Evolutionary conservation across 768 basidiomycete species (phyloP).

Genomic region (Rhizopogon vesiculosus): DNA sequence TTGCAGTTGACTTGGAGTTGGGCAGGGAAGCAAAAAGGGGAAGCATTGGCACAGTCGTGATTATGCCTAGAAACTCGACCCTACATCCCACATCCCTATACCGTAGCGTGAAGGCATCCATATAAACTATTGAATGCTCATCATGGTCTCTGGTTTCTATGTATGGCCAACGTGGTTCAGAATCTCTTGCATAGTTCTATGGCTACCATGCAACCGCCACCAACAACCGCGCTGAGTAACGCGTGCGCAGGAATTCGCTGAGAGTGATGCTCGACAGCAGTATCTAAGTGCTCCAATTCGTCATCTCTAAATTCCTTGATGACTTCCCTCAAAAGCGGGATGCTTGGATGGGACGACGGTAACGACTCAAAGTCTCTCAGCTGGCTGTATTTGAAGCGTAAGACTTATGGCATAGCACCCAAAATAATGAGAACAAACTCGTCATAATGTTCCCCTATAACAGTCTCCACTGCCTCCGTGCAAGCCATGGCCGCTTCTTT

Average conservation of each 20-base stretch:
- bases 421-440: constrained; percentile 59
- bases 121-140: not conserved
- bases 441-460: constrained; percentile 97
- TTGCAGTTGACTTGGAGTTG: constrained; percentile 50
- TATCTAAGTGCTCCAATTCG: constrained; percentile 91
- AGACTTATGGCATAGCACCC: not conserved
- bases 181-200: constrained; percentile 86
- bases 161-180: constrained; percentile 27
- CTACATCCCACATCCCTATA: not conserved
- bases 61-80: constrained; percentile 3
- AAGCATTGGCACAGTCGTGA: constrained; percentile 32
- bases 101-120: not conserved
- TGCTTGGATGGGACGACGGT: constrained; percentile 68
- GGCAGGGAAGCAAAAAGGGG: constrained; percentile 45
- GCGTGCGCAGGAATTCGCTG: constrained; percentile 92
- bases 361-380: constrained; percentile 66
- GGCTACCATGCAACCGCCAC: constrained; percentile 81
- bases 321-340: constrained; percentile 66
- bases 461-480: constrained; percentile 96
- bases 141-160: not conserved
- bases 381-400: constrained; percentile 49
- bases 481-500: constrained; percentile 97
- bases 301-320: constrained; percentile 89
- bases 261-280: constrained; percentile 81
- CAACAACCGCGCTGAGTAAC: constrained; percentile 79